Evolutionary conservation across 306 rosid species (phyloP).

Genomic region (Prunus persica): DNA sequence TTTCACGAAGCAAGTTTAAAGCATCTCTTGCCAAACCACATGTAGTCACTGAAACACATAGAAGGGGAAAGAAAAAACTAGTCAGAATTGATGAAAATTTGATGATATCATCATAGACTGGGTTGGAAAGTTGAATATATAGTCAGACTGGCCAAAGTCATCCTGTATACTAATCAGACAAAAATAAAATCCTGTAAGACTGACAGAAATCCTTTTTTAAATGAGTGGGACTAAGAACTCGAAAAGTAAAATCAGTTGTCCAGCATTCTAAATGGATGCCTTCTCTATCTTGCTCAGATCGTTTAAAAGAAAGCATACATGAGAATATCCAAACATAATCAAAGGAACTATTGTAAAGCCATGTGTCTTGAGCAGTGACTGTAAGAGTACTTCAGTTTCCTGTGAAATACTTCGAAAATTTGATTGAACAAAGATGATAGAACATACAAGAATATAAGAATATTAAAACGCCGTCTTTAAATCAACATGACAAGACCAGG

Average conservation of each 20-base stretch:
- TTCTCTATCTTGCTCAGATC: not conserved
- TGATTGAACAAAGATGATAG: constrained; percentile 7
- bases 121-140: constrained; percentile 10
- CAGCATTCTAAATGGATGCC: not conserved
- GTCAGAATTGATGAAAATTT: constrained; percentile 18
- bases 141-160: not conserved
- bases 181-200: not conserved
- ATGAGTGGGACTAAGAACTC: not conserved
- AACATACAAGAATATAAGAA: not conserved
- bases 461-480: not conserved
- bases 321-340: not conserved
- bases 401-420: not conserved
- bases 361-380: not conserved
- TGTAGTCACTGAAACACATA: constrained; percentile 69
- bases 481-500: not conserved
- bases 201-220: not conserved
- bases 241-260: not conserved
- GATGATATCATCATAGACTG: constrained; percentile 3
- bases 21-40: constrained; percentile 87
- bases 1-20: constrained; percentile 73
- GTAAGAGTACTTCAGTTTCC: constrained; percentile 11
- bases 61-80: not conserved
- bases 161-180: not conserved
- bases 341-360: not conserved
- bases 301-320: not conserved